Evolutionary conservation across 352 stramenopile genomes (phyloP).

Genomic region (Pythium volutum): DNA sequence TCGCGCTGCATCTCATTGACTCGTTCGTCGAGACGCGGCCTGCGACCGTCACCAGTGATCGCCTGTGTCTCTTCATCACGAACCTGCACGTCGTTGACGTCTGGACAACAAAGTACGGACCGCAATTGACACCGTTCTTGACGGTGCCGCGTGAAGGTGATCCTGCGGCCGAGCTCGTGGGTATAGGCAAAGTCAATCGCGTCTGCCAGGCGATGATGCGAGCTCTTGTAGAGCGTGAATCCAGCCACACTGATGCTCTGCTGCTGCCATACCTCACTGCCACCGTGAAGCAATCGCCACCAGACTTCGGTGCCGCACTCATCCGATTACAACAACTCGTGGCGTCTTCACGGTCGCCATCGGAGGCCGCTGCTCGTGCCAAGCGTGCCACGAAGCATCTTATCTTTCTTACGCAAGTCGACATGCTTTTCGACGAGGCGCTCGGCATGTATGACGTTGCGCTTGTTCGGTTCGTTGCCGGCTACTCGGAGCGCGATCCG

Average conservation of each 20-base stretch:
- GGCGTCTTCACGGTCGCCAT: background rate
- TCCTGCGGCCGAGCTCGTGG: background rate
- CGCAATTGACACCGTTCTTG: conserved; percentile 34
- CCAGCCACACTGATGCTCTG: conserved; percentile 31
- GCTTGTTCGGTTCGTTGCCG: conserved; percentile 57
- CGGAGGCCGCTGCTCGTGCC: conserved; percentile 18
- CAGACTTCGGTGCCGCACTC: conserved; percentile 45
- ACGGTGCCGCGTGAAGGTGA: background rate
- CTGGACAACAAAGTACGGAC: conserved; percentile 65
- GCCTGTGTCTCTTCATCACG: conserved; percentile 73
- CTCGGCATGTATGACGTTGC: conserved; percentile 65
- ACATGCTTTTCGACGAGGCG: conserved; percentile 60
- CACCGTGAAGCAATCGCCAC: conserved; percentile 61
- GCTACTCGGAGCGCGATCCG: conserved; percentile 63
- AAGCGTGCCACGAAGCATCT: conserved; percentile 70
- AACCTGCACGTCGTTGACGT: conserved; percentile 67
- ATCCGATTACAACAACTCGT: conserved; percentile 38
- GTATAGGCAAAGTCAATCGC: conserved; percentile 45
- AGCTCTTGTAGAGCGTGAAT: conserved; percentile 25
- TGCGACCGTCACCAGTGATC: conserved; percentile 44
- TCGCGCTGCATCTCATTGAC: conserved; percentile 32
- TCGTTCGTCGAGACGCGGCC: conserved; percentile 31
- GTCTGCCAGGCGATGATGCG: conserved; percentile 45
- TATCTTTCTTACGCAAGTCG: conserved; percentile 67
- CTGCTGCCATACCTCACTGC: conserved; percentile 65